A percentile compares a stretch with the other conserved stretches of the same genome.
These are phyloP conservation scores for Nakazawaea siamensis DNA, from an alignment of 805 yeast genomes.

Conservation along the genomic window DNA sequence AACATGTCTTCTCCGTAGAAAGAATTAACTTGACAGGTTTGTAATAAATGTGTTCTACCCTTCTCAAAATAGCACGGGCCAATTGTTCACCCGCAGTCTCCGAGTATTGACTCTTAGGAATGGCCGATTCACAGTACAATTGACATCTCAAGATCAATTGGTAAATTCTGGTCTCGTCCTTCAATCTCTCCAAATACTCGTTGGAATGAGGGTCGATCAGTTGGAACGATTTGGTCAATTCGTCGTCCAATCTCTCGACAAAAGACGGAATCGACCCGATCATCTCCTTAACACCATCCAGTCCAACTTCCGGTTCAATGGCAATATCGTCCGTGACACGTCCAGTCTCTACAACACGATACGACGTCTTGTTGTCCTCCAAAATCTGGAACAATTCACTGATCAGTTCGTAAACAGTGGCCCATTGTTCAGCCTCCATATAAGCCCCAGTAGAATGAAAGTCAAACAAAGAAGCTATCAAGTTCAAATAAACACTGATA, in stretches of 20 bases:
- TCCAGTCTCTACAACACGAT: slow-evolving; percentile 74
- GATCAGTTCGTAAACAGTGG: slow-evolving; percentile 55
- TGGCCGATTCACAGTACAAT: slow-evolving; percentile 66
- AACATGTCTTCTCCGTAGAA: slow-evolving; percentile 65
- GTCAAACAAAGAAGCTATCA: slow-evolving; percentile 87
- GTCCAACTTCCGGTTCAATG: slow-evolving; percentile 55
- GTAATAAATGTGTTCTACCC: slow-evolving; percentile 90
- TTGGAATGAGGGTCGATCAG: slow-evolving; percentile 91
- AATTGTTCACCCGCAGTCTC: slow-evolving; percentile 48
- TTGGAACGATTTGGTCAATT: slow-evolving; percentile 80
- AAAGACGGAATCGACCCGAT: slow-evolving; percentile 81
- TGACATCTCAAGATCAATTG: slow-evolving; percentile 76
- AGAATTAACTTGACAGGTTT: slow-evolving; percentile 73
- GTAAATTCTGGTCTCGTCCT: slow-evolving; percentile 77
- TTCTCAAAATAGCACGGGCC: slow-evolving; percentile 68
- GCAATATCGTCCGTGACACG: slow-evolving; percentile 62
- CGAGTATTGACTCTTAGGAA: slow-evolving; percentile 32
- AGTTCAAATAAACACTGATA: slow-evolving; percentile 68
- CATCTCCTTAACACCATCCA: slow-evolving; percentile 60
- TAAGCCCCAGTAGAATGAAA: slow-evolving; percentile 54
- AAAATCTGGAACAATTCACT: slow-evolving; percentile 55
- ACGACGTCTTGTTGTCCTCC: slow-evolving; percentile 48
- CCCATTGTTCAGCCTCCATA: slow-evolving; percentile 82
- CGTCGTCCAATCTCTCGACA: slow-evolving; percentile 92
- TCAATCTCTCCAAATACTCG: slow-evolving; percentile 84